Evolutionary conservation across 768 basidiomycete genomes (phyloP).

Genomic region (Auricularia sp.): DNA sequence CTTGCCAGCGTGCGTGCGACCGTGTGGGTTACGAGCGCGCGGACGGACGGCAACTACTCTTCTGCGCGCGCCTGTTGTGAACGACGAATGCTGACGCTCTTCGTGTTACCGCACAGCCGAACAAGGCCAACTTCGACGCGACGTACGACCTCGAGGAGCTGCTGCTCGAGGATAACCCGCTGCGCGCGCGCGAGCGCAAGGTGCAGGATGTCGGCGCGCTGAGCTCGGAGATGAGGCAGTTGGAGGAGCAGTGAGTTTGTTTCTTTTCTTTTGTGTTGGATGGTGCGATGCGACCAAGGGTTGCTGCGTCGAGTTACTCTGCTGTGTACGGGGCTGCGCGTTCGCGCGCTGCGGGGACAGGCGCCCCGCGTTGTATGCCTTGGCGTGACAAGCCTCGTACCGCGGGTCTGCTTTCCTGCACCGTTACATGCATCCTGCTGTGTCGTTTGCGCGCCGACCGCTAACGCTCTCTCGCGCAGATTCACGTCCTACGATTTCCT

Average conservation of each 20-base stretch:
- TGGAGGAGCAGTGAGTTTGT: conserved; percentile 77
- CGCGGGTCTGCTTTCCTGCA: not conserved
- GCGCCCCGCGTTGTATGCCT: too few species aligned
- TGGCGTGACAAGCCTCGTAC: too few species aligned
- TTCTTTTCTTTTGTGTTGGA: not conserved
- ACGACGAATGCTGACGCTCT: conserved; percentile 25
- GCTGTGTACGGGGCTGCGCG: too few species aligned
- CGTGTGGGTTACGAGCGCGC: too few species aligned
- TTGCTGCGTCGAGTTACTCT: too few species aligned
- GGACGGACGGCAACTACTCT: too few species aligned
- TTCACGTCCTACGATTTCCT: conserved; percentile 90
- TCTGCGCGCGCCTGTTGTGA: too few species aligned
- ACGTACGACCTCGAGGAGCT: conserved; percentile 97
- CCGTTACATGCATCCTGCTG: conserved; percentile 7
- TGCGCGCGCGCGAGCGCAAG: conserved; percentile 89
- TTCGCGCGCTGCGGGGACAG: too few species aligned
- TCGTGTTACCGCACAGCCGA: conserved; percentile 46
- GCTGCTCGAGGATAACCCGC: conserved; percentile 94
- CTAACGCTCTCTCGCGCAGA: conserved; percentile 29
- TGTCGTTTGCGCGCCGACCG: conserved; percentile 4
- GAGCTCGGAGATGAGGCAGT: conserved; percentile 84
- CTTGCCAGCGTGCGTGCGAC: too few species aligned
- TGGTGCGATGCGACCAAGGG: not conserved
- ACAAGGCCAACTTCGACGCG: conserved; percentile 96
- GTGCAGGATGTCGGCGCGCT: conserved; percentile 75